Conservation (phyloP, 306 rosid species). For the cucumber (Cucumis sativus) region Cucumber_9930_V3 NC_026659.2:1803501-1804000, state of each 20-base stretch:
- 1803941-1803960: neutral
- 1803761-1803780: too few relatives aligned
- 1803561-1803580: neutral
- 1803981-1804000: neutral
- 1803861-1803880: neutral
- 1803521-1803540: neutral
- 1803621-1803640: neutral
- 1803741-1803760: neutral
- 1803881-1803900: slow-evolving; percentile 13
- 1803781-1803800: neutral
- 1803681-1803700: neutral
- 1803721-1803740: neutral
- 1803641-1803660: slow-evolving; percentile 12
- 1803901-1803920: too few relatives aligned
- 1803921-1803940: too few relatives aligned
- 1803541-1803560: neutral
- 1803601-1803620: neutral
- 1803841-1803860: neutral
- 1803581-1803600: neutral
- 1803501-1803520: slow-evolving; percentile 38
- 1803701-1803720: neutral
- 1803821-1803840: neutral
- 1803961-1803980: neutral
- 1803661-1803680: neutral
- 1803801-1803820: neutral